Conservation (phyloP, 2,329 filamentous ascomycete genomes). For the Magnaporthiopsis rhizophila region DNA sequence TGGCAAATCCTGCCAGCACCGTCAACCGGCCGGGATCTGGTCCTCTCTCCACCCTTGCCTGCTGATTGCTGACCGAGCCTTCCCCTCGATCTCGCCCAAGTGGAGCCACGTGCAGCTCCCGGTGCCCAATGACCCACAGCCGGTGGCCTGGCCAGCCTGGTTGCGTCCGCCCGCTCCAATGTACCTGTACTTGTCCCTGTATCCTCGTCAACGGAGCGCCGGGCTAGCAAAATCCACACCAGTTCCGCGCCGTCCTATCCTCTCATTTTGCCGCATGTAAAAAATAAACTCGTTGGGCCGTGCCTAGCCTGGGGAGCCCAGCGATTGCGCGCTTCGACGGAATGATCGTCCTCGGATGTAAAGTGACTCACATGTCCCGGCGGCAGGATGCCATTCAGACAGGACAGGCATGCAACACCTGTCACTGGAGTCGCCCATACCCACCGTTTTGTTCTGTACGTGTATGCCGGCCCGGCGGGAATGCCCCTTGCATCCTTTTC, state of each 20-base stretch:
- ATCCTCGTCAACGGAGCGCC: background rate
- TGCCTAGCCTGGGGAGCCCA: background rate
- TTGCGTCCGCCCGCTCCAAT: background rate
- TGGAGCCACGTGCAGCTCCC: constrained; percentile 2
- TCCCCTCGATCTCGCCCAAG: background rate
- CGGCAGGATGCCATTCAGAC: background rate
- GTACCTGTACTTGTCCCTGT: background rate
- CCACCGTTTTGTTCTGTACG: background rate
- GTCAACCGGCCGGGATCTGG: no score
- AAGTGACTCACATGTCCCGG: background rate
- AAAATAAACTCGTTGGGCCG: background rate
- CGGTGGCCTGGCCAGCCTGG: background rate
- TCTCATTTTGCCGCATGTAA: background rate
- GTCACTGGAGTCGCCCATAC: background rate
- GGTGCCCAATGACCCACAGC: background rate
- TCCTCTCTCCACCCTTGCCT: background rate
- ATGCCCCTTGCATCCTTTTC: background rate
- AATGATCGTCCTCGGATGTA: background rate
- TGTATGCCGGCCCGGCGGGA: background rate
- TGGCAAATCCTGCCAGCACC: no score
- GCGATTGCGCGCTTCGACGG: background rate
- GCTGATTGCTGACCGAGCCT: background rate
- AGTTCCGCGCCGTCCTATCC: background rate
- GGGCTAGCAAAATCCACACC: background rate
- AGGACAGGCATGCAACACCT: background rate